Percentiles rank a stretch among this genome's conserved stretches.
phyloP scores from a whole-genome alignment of 1,139 yeast species.

The Nakaseomyces sp. region DNA sequence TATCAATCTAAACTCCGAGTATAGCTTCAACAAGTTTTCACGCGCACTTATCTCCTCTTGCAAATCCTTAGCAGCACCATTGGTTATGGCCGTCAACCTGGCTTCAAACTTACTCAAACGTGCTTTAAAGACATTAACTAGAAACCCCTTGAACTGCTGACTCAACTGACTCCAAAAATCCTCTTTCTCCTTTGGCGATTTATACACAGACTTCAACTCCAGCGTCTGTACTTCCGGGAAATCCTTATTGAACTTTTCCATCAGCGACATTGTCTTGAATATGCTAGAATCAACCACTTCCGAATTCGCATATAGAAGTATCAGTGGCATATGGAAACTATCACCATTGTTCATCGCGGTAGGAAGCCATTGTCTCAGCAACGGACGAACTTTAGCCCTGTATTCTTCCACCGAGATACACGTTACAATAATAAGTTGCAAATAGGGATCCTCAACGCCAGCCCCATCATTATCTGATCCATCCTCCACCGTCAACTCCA shows the following conservation, averaged over 20 bases:
- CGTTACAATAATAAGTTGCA: conserved; percentile 61
- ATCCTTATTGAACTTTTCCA: conserved; percentile 29
- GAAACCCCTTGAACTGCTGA: conserved; percentile 17
- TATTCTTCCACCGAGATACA: conserved; percentile 65
- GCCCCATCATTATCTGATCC: conserved; percentile 7
- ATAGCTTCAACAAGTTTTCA: conserved; percentile 24
- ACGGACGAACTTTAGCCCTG: conserved; percentile 68
- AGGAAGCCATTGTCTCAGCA: conserved; percentile 76
- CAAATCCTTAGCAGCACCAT: background rate
- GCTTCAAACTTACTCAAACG: conserved; percentile 15
- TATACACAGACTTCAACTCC: conserved; percentile 30
- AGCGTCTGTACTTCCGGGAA: conserved; percentile 24
- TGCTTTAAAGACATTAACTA: conserved; percentile 23
- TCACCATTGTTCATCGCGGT: conserved; percentile 4
- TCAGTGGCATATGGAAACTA: conserved; percentile 17
- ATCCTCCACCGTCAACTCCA: conserved; percentile 53
- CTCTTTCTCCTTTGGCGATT: conserved; percentile 24
- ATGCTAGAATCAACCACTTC: conserved; percentile 27
- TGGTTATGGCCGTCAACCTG: conserved; percentile 6
- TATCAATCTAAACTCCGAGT: conserved; percentile 19
- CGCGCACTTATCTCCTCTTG: conserved; percentile 14
- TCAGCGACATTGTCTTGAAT: conserved; percentile 26
- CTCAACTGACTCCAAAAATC: conserved; percentile 27
- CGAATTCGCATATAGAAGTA: conserved; percentile 26
- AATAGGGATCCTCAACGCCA: conserved; percentile 38